These are phyloP conservation scores for Bacidia rubella DNA, from an alignment of 495 filamentous ascomycete species.

Conservation along the genomic window DNA sequence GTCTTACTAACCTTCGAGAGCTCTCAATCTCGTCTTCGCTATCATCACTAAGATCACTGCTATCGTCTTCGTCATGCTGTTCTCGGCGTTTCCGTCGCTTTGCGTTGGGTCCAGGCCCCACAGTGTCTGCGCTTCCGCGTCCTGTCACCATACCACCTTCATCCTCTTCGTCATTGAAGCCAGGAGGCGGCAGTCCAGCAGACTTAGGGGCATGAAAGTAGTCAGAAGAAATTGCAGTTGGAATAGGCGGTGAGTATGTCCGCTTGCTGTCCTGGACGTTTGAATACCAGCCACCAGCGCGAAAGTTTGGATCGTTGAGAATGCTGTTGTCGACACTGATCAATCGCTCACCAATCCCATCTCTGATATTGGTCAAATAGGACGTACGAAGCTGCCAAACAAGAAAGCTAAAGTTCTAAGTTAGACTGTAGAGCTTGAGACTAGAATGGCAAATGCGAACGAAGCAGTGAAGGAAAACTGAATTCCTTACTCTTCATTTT, in stretches of 20 bases:
- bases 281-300: slow-evolving; percentile 81
- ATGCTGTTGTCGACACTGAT: slow-evolving; percentile 85
- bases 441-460: no score
- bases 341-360: slow-evolving; percentile 89
- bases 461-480: slow-evolving; percentile 1
- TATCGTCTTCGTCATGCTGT: slow-evolving; percentile 89
- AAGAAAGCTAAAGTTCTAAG: slow-evolving; percentile 50
- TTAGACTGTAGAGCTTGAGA: not conserved
- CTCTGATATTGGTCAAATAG: slow-evolving; percentile 80
- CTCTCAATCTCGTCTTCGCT: slow-evolving; percentile 78
- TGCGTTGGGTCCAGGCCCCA: slow-evolving; percentile 47
- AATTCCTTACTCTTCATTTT: slow-evolving; percentile 80
- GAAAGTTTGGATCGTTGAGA: slow-evolving; percentile 89
- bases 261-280: slow-evolving; percentile 68
- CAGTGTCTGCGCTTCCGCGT: slow-evolving; percentile 56
- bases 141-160: slow-evolving; percentile 72
- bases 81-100: slow-evolving; percentile 42
- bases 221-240: slow-evolving; percentile 75
- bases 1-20: slow-evolving; percentile 25
- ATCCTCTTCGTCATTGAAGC: slow-evolving; percentile 55
- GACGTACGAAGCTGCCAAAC: slow-evolving; percentile 86
- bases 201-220: slow-evolving; percentile 65
- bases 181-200: slow-evolving; percentile 29
- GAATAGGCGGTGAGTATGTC: slow-evolving; percentile 92
- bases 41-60: slow-evolving; percentile 90